phyloP scores from a whole-genome alignment of 2,329 filamentous ascomycete species.

The Blastomyces silverae region DNA sequence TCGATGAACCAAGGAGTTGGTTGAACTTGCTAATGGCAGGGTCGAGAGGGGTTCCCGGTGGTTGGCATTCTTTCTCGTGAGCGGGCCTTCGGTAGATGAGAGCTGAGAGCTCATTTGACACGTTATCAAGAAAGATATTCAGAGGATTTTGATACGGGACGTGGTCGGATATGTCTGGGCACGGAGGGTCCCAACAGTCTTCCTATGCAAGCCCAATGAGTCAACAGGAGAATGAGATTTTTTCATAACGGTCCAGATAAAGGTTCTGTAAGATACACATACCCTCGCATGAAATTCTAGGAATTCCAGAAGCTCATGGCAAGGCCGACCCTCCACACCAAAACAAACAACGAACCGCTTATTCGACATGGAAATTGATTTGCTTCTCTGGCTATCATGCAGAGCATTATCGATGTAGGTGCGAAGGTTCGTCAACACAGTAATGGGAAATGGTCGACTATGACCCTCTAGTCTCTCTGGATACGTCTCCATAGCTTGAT shows the following conservation, averaged over 20 bases:
- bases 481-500: constrained; percentile 46
- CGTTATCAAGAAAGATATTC: constrained; percentile 52
- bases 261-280: constrained; percentile 24
- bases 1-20: constrained; percentile 29
- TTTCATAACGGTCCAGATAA: neutral
- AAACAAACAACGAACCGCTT: constrained; percentile 59
- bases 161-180: constrained; percentile 30
- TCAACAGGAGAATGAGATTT: constrained; percentile 12
- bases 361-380: constrained; percentile 53
- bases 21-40: constrained; percentile 39
- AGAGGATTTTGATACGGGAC: constrained; percentile 37
- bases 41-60: constrained; percentile 26
- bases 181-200: constrained; percentile 42
- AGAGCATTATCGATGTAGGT: constrained; percentile 56
- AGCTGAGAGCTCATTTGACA: constrained; percentile 51
- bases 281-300: constrained; percentile 51
- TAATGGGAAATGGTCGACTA: constrained; percentile 46
- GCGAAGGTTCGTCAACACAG: constrained; percentile 51
- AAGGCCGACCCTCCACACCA: constrained; percentile 50
- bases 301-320: constrained; percentile 50
- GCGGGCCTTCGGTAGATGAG: constrained; percentile 44
- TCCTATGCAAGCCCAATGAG: constrained; percentile 23
- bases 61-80: constrained; percentile 34
- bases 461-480: constrained; percentile 51
- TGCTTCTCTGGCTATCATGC: constrained; percentile 45